Percentiles rank a stretch among this genome's conserved stretches.
phyloP scores from a whole-genome alignment of 148 eudicot species.

The Rheum nobile region DNA sequence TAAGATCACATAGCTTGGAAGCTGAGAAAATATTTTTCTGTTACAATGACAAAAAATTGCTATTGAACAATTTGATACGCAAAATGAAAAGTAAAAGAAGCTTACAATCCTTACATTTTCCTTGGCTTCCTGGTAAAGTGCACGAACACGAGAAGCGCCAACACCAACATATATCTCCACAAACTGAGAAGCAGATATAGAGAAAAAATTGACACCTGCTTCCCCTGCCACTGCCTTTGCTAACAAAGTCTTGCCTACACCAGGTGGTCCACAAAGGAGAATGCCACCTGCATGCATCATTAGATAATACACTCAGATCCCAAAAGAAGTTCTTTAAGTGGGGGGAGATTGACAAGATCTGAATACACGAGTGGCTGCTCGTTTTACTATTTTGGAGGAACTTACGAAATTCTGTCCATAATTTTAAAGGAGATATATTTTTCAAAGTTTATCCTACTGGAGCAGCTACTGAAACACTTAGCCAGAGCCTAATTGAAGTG shows the following conservation, averaged over 20 bases:
- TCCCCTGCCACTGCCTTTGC: constrained; percentile 99
- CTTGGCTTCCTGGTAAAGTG: constrained; percentile 91
- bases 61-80: neutral
- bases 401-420: neutral
- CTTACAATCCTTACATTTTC: constrained; percentile 81
- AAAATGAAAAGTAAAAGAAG: neutral
- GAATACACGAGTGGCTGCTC: neutral
- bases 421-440: neutral
- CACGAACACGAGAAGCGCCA: constrained; percentile 94
- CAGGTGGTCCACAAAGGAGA: constrained; percentile 97
- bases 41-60: neutral
- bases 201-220: constrained; percentile 94
- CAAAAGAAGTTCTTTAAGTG: neutral
- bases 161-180: constrained; percentile 98
- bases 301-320: neutral
- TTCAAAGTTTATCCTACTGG: neutral
- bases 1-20: neutral
- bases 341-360: neutral
- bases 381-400: neutral
- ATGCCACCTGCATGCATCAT: constrained; percentile 57
- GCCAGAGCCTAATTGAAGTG: neutral
- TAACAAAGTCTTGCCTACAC: constrained; percentile 91
- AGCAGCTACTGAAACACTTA: neutral
- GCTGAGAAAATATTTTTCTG: neutral
- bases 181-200: constrained; percentile 95